Percentiles rank a stretch among this genome's conserved stretches.
These are phyloP conservation scores for Gossypium australe DNA, from an alignment of 345 rosid genomes.

Conservation along the genomic window DNA sequence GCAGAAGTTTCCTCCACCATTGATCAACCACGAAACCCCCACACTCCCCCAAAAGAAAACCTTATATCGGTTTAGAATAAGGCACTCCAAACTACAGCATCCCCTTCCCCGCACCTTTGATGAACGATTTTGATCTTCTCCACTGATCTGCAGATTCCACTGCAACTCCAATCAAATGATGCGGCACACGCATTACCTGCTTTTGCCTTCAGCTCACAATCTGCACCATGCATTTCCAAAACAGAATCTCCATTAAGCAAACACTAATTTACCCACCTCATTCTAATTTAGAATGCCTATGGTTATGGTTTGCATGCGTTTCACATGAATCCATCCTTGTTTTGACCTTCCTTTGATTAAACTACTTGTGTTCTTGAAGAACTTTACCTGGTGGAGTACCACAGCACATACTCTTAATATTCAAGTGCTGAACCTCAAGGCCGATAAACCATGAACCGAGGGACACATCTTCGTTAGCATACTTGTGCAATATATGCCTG, in stretches of 20 bases:
- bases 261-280: too few relatives aligned
- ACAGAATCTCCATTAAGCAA: too few relatives aligned
- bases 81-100: constrained; percentile 79
- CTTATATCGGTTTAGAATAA: constrained; percentile 20
- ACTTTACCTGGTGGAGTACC: constrained; percentile 91
- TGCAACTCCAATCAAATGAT: constrained; percentile 97
- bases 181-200: constrained; percentile 85
- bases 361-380: constrained; percentile 1
- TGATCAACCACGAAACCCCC: background rate
- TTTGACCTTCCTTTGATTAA: background rate
- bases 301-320: too few relatives aligned
- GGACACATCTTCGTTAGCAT: constrained; percentile 91
- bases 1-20: background rate
- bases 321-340: background rate
- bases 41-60: background rate
- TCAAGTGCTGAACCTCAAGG: constrained; percentile 92
- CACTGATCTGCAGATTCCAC: constrained; percentile 94
- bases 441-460: constrained; percentile 97
- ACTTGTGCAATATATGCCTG: constrained; percentile 89
- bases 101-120: constrained; percentile 85
- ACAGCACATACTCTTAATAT: constrained; percentile 85
- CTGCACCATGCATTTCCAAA: constrained; percentile 25
- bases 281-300: too few relatives aligned
- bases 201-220: constrained; percentile 97
- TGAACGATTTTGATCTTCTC: constrained; percentile 84